These are phyloP conservation scores for Apophysomyces trapeziformis DNA, from an alignment of 371 early-diverging fungal species.

Conservation along the genomic window DNA sequence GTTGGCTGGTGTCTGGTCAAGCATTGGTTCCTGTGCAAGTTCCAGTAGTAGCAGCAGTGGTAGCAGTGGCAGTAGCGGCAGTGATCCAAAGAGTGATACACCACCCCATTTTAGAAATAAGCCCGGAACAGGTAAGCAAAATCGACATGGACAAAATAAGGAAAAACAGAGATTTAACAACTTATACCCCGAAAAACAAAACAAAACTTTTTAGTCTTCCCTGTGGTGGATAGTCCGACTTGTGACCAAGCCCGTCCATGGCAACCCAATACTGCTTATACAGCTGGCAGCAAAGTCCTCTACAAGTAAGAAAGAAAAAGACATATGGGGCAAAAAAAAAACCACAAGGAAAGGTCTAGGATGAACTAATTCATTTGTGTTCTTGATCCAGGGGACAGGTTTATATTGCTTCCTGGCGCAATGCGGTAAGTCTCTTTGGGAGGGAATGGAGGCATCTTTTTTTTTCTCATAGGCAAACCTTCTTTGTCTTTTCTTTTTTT, in stretches of 20 bases:
- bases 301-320: conserved; percentile 33
- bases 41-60: not conserved
- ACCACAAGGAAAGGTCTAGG: not conserved
- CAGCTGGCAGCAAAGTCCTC: conserved; percentile 26
- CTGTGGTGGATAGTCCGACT: not conserved
- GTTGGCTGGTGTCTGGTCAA: conserved; percentile 35
- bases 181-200: not conserved
- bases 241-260: not conserved
- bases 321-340: conserved; percentile 44
- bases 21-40: conserved; percentile 25
- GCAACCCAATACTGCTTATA: conserved; percentile 19
- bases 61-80: too few species aligned
- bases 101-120: not conserved
- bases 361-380: not conserved
- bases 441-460: not conserved
- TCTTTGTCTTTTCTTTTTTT: not conserved
- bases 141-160: not conserved
- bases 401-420: conserved; percentile 11
- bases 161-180: not conserved
- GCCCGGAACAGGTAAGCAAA: not conserved
- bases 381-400: conserved; percentile 6
- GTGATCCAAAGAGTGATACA: too few species aligned
- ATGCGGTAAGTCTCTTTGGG: not conserved
- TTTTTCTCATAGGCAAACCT: not conserved
- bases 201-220: not conserved